A percentile compares a stretch with the other conserved stretches of the same genome.
phyloP scores from a whole-genome alignment of 305 asterid genomes.

The Ilex paraguariensis region DNA sequence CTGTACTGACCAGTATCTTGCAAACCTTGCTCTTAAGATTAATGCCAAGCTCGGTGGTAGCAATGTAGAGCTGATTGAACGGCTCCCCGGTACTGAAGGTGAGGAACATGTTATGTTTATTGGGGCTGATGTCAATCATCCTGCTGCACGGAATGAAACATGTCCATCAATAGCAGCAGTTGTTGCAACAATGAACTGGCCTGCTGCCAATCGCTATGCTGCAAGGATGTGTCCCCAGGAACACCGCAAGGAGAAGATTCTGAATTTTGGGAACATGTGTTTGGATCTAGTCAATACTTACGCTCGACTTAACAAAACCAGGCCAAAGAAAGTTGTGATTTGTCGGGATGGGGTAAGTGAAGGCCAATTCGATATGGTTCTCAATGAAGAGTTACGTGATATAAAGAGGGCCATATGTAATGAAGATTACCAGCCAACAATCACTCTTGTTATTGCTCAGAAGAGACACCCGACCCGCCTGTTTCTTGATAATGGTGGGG shows the following conservation, averaged over 20 bases:
- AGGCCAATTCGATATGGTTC: slow-evolving; percentile 63
- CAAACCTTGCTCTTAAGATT: slow-evolving; percentile 55
- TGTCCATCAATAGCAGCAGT: slow-evolving; percentile 73
- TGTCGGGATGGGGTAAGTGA: slow-evolving; percentile 72
- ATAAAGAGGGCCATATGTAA: slow-evolving; percentile 23
- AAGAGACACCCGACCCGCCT: slow-evolving; percentile 57
- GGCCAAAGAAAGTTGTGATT: slow-evolving; percentile 47
- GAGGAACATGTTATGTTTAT: slow-evolving; percentile 62
- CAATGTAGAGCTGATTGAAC: slow-evolving; percentile 45
- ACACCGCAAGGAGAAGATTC: slow-evolving; percentile 47
- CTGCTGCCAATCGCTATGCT: slow-evolving; percentile 64
- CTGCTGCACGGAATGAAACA: slow-evolving; percentile 31
- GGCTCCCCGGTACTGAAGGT: slow-evolving; percentile 36
- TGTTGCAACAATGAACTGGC: slow-evolving; percentile 59
- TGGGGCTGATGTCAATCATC: slow-evolving; percentile 75
- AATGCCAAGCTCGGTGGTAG: slow-evolving; percentile 72
- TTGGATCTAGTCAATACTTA: slow-evolving; percentile 39
- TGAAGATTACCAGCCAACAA: slow-evolving; percentile 32
- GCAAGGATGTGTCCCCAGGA: slow-evolving; percentile 55
- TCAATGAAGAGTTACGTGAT: slow-evolving; percentile 48
- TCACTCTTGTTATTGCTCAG: slow-evolving; percentile 60
- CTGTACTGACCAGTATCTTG: slow-evolving; percentile 41
- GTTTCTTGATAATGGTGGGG: slow-evolving; percentile 30
- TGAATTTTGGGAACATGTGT: slow-evolving; percentile 52
- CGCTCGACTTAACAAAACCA: slow-evolving; percentile 26